Conservation (phyloP, 139 green algal genomes). For the Micractinium sp. region DNA sequence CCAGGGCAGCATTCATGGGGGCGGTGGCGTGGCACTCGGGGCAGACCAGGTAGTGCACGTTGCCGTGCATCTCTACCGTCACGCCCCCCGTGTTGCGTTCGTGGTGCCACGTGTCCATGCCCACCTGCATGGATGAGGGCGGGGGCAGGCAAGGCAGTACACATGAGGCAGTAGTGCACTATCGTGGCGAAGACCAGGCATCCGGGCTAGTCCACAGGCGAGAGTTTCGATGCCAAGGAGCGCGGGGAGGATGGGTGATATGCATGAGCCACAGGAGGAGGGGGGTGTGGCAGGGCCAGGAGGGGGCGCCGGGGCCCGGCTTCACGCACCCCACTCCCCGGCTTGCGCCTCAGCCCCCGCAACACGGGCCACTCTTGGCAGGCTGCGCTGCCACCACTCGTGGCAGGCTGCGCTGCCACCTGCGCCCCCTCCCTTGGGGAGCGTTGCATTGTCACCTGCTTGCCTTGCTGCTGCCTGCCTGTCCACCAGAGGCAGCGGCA, state of each 20-base stretch:
- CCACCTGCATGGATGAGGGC: conserved; percentile 41
- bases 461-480: neutral
- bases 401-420: neutral
- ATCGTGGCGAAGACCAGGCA: no score
- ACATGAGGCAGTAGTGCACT: neutral
- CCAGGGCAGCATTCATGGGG: conserved; percentile 48
- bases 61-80: conserved; percentile 93
- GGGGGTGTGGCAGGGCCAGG: no score
- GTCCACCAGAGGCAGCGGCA: neutral
- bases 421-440: neutral
- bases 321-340: neutral
- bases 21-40: conserved; percentile 53
- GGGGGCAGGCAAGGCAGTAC: neutral
- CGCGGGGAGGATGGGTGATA: no score
- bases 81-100: conserved; percentile 68
- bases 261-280: no score
- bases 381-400: neutral
- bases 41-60: conserved; percentile 72
- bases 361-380: neutral
- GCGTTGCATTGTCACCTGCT: neutral
- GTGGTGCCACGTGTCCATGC: conserved; percentile 88
- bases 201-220: no score
- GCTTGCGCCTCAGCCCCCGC: neutral
- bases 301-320: no score
- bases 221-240: no score